Percentiles rank a stretch among this genome's conserved stretches.
Evolutionary conservation across 1,284 basidiomycete species (phyloP).

Genomic region (Trichosporon sp.): DNA sequence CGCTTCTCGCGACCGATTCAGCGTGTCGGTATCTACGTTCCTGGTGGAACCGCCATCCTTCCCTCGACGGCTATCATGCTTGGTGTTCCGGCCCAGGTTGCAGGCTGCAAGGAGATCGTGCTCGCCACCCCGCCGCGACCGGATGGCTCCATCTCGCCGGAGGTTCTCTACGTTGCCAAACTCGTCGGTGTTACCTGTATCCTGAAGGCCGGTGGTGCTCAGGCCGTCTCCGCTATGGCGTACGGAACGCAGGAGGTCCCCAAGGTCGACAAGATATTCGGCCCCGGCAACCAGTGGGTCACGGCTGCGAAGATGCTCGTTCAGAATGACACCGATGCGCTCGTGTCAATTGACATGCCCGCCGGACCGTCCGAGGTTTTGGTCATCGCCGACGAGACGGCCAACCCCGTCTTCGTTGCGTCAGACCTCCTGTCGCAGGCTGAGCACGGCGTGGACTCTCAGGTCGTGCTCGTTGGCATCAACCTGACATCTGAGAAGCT

Average conservation of each 20-base stretch:
- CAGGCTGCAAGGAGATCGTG: constrained; percentile 86
- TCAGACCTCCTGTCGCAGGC: constrained; percentile 96
- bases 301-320: constrained; percentile 99
- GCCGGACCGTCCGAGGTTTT: constrained; percentile 96
- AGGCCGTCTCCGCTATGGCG: constrained; percentile 94
- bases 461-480: constrained; percentile 87
- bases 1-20: constrained; percentile 90
- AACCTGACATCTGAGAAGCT: constrained; percentile 61
- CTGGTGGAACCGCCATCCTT: constrained; percentile 92
- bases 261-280: constrained; percentile 99
- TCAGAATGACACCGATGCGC: constrained; percentile 95
- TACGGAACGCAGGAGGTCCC: constrained; percentile 92
- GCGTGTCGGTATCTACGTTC: constrained; percentile 94
- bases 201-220: constrained; percentile 90
- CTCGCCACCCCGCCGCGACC: constrained; percentile 89
- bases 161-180: constrained; percentile 90
- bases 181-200: constrained; percentile 81
- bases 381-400: constrained; percentile 84
- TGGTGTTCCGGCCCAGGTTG: constrained; percentile 95
- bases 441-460: constrained; percentile 95
- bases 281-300: constrained; percentile 99
- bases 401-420: constrained; percentile 85
- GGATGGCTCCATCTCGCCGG: constrained; percentile 85
- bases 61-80: constrained; percentile 98
- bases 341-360: constrained; percentile 98